These are phyloP conservation scores for Metschnikowia arizonensis DNA, from an alignment of 805 yeast species.

Conservation along the genomic window DNA sequence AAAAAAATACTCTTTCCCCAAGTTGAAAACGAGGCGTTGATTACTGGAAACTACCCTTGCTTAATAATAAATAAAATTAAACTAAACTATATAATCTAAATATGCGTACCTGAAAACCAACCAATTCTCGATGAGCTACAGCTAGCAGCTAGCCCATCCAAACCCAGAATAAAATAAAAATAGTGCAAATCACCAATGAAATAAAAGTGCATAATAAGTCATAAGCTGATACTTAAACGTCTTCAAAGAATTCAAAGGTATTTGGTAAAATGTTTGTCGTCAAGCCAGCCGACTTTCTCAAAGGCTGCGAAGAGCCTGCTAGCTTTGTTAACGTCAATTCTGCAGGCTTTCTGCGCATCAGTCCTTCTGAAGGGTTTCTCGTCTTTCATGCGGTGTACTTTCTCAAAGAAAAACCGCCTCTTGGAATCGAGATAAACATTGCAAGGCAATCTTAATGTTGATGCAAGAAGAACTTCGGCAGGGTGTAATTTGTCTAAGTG, in stretches of 20 bases:
- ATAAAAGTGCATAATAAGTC: conserved; percentile 1
- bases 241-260: conserved; percentile 11
- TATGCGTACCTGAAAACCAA: conserved; percentile 1
- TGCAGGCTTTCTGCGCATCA: conserved; percentile 96
- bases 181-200: conserved; percentile 6
- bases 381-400: conserved; percentile 66
- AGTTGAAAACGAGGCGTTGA: not conserved
- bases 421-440: conserved; percentile 66
- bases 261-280: conserved; percentile 58
- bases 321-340: conserved; percentile 95
- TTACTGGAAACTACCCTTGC: not conserved
- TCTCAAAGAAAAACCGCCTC: conserved; percentile 82
- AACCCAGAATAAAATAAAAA: conserved; percentile 1
- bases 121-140: conserved; percentile 2
- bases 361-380: conserved; percentile 88
- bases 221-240: not conserved
- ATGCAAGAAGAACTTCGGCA: conserved; percentile 82
- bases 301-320: conserved; percentile 85
- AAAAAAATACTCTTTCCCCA: not conserved
- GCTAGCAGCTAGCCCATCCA: not conserved
- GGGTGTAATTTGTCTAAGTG: conserved; percentile 74
- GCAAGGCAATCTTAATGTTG: conserved; percentile 84
- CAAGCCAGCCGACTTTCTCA: conserved; percentile 88
- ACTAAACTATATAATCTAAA: conserved; percentile 1
- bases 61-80: not conserved